A percentile compares a stretch with the other conserved stretches of the same genome.
phyloP scores from a whole-genome alignment of 208 protist genomes.

The Phytomonas francai region DNA sequence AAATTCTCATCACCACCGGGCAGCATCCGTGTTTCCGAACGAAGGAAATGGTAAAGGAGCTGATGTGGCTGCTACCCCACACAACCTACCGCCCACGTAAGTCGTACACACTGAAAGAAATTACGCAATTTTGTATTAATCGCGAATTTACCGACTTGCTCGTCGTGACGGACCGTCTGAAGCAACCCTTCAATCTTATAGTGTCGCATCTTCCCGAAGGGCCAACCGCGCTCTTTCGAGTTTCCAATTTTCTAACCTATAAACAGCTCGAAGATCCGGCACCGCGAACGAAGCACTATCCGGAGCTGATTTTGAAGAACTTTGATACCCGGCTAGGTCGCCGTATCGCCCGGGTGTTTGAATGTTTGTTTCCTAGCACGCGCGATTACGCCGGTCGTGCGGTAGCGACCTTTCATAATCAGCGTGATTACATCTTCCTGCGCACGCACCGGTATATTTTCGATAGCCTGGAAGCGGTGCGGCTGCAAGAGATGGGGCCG shows the following conservation, averaged over 20 bases:
- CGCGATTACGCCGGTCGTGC: constrained; percentile 85
- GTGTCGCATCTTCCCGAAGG: constrained; percentile 86
- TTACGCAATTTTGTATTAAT: constrained; percentile 86
- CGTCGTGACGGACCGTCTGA: constrained; percentile 80
- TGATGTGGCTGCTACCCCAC: constrained; percentile 86
- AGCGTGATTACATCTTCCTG: constrained; percentile 93
- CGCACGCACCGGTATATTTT: constrained; percentile 92
- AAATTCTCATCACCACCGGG: constrained; percentile 84
- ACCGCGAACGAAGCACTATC: constrained; percentile 87
- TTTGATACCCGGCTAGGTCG: constrained; percentile 89
- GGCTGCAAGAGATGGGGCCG: constrained; percentile 91
- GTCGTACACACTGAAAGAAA: constrained; percentile 88
- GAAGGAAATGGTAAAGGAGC: constrained; percentile 85
- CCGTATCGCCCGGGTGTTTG: constrained; percentile 76
- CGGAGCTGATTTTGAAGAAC: constrained; percentile 92
- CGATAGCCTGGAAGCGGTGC: constrained; percentile 79
- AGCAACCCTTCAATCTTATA: constrained; percentile 83
- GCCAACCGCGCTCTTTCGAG: constrained; percentile 81
- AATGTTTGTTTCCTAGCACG: constrained; percentile 85
- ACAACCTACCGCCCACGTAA: constrained; percentile 79
- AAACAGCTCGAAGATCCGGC: constrained; percentile 74
- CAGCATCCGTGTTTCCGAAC: constrained; percentile 79
- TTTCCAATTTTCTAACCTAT: constrained; percentile 82
- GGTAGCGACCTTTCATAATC: constrained; percentile 91
- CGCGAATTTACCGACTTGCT: constrained; percentile 88